Evolutionary conservation across 129 eudicot species (phyloP), one percentile per base, ranked within the genome.

Genomic region (Heracleum sosnowskyi): DNA sequence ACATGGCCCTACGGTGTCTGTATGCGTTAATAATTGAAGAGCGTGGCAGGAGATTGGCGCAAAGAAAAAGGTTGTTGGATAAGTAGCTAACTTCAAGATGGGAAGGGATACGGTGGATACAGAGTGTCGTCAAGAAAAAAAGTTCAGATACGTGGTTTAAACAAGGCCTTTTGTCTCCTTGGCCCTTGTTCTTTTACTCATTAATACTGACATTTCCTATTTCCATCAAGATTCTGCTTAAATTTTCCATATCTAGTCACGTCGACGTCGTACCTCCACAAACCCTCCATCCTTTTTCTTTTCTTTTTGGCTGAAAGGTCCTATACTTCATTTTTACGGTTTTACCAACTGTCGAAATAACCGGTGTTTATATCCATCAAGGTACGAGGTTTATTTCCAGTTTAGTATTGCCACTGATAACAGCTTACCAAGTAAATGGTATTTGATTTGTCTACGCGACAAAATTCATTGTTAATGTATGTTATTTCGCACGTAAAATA

Each of bases 61-160:
- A 42, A 80, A 63, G 31, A 78, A 63, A 82, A 70, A 46, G 87
- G 87, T 87, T 86, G 85, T 76, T 79, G 85, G 39, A 81, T 87
- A 36, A 84, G 80, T 87, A n/a, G 85, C 81, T 75, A 84, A 76
- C 39, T 62, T 73, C 13, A 8, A 55, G 63, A 57, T 12, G 4
- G 7, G 68, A 34, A 5, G 17, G 16, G 24, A 6, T 17, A 8
- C 20, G 42, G 46, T 86, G 82, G 86, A 20, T 64, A 44, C 76
- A 51, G 78, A 66, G 36, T 51, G 78, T 78, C 75, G 36, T 26
- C 71, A 31, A 29, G n/a, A n/a, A n/a, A 79, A 37, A 7, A 4
- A 4, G 0, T 36, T 47, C 20, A 28, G 18, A 69, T 80, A 83
- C 87, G 89, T 86, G 89, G 86, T 81, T 84, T 49, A 69, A 55